Evolutionary conservation across 768 basidiomycete species (phyloP).

Genomic region (Chalciporus piperatus): DNA sequence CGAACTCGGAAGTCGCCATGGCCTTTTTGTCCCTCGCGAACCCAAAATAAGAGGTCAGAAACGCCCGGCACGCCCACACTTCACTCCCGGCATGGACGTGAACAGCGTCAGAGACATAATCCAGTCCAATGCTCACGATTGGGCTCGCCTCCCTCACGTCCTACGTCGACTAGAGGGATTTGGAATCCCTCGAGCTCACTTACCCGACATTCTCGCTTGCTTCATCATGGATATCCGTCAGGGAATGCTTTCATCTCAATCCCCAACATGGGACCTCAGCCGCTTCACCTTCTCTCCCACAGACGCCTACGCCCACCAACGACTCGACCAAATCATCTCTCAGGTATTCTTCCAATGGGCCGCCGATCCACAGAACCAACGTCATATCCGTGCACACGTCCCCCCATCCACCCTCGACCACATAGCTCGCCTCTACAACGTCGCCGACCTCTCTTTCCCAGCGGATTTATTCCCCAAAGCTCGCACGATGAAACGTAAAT

Average conservation of each 20-base stretch:
- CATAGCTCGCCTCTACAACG: slow-evolving; percentile 38
- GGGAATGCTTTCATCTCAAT: slow-evolving; percentile 25
- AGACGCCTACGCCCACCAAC: slow-evolving; percentile 21
- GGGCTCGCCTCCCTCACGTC: slow-evolving; percentile 36
- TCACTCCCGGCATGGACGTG: not conserved
- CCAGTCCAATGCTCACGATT: slow-evolving; percentile 34
- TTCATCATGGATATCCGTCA: slow-evolving; percentile 41
- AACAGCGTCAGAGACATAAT: slow-evolving; percentile 30
- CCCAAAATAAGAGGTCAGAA: not conserved
- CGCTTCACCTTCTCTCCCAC: slow-evolving; percentile 41
- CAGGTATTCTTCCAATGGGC: slow-evolving; percentile 60
- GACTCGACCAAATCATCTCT: slow-evolving; percentile 50
- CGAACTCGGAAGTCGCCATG: not conserved
- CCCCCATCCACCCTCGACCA: slow-evolving; percentile 33
- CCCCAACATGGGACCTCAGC: slow-evolving; percentile 36
- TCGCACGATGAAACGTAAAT: slow-evolving; percentile 62
- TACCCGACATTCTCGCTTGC: slow-evolving; percentile 38
- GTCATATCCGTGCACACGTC: slow-evolving; percentile 26
- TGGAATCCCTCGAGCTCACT: slow-evolving; percentile 44
- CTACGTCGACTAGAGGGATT: slow-evolving; percentile 43
- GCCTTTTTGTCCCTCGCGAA: not conserved
- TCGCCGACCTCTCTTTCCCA: slow-evolving; percentile 44
- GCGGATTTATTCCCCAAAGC: slow-evolving; percentile 50
- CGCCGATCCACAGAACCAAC: slow-evolving; percentile 30
- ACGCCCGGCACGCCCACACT: not conserved